Evolutionary conservation across 23 red algal species (phyloP).

Genomic region (Cyanidiococcus yangmingshanensis): DNA sequence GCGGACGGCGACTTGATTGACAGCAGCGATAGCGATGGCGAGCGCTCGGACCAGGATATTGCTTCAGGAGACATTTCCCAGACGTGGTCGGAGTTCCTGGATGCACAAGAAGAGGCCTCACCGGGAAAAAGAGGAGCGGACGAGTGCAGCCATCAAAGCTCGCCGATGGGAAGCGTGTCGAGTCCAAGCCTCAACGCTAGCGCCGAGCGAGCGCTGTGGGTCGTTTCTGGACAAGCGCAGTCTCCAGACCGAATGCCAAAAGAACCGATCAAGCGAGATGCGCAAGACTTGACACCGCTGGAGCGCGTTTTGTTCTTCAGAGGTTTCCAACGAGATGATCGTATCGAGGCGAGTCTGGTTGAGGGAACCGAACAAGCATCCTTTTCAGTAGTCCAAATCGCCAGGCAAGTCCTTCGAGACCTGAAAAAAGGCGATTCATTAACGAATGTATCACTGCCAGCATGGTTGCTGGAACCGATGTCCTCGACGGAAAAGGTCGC

Average conservation of each 20-base stretch:
- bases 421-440: constrained; percentile 73
- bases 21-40: background rate
- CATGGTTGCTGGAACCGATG: constrained; percentile 78
- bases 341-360: background rate
- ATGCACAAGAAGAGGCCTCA: background rate
- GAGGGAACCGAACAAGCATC: background rate
- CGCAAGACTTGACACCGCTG: background rate
- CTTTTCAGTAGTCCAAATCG: constrained; percentile 69
- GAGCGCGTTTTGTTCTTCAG: background rate
- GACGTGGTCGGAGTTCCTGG: constrained; percentile 13
- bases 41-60: background rate
- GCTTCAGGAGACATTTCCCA: background rate
- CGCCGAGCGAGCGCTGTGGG: background rate
- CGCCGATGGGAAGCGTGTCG: background rate
- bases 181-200: background rate
- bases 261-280: background rate
- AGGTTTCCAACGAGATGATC: background rate
- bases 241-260: background rate
- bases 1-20: background rate
- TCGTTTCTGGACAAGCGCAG: no score
- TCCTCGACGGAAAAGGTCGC: constrained; percentile 77
- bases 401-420: constrained; percentile 61
- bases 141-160: background rate
- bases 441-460: constrained; percentile 64
- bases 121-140: background rate